These are phyloP conservation scores for Annulohypoxylon nitens DNA, from an alignment of 495 filamentous ascomycete species.

Conservation along the genomic window DNA sequence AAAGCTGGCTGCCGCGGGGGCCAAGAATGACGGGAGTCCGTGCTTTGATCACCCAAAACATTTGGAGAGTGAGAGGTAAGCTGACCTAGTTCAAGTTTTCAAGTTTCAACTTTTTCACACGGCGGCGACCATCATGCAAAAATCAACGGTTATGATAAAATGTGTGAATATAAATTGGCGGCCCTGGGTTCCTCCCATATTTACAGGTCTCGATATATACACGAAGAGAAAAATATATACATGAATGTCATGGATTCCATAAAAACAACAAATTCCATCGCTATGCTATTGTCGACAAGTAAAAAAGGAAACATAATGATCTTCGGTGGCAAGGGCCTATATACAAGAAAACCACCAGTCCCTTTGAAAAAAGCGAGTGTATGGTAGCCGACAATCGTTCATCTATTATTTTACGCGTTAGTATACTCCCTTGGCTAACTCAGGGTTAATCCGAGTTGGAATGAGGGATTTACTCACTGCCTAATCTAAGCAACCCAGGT, in stretches of 20 bases:
- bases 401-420: constrained; percentile 27
- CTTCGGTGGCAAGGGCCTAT: constrained; percentile 30
- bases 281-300: background rate
- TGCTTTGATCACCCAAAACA: background rate
- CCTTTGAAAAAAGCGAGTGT: constrained; percentile 46
- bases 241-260: constrained; percentile 20
- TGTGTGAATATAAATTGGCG: constrained; percentile 21
- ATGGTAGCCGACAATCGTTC: constrained; percentile 44
- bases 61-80: background rate
- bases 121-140: background rate
- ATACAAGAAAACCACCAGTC: constrained; percentile 56
- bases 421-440: background rate
- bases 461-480: constrained; percentile 44
- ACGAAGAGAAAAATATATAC: constrained; percentile 37
- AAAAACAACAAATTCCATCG: background rate
- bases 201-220: constrained; percentile 30
- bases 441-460: constrained; percentile 2
- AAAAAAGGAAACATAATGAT: background rate
- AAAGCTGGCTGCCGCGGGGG: constrained; percentile 2
- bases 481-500: constrained; percentile 53
- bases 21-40: background rate
- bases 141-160: background rate
- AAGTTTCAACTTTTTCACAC: background rate
- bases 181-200: constrained; percentile 27
- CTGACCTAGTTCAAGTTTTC: background rate